phyloP scores from a whole-genome alignment of 257 asterid genomes.

The Fraxinus quadrangulata region DNA sequence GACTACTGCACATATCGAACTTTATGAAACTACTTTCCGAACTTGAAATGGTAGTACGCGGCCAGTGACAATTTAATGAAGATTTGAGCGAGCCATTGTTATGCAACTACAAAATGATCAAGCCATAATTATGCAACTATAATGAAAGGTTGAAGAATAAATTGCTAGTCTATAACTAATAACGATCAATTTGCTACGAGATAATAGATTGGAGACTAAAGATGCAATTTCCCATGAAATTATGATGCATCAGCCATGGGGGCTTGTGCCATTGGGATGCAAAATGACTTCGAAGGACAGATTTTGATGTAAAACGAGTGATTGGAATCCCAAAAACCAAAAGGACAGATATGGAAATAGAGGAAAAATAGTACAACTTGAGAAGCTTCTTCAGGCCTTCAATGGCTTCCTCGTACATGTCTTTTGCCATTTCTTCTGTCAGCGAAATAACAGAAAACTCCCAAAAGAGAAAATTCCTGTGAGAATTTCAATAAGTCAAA shows the following conservation, averaged over 20 bases:
- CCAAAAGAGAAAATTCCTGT: background rate
- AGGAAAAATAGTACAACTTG: constrained; percentile 28
- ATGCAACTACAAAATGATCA: background rate
- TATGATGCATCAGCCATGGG: background rate
- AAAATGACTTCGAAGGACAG: background rate
- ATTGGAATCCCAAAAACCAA: background rate
- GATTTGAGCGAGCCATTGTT: no score
- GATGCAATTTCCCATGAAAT: background rate
- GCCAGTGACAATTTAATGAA: background rate
- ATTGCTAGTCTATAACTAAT: background rate
- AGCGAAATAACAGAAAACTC: constrained; percentile 17
- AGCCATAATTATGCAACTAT: no score
- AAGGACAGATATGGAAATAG: constrained; percentile 19
- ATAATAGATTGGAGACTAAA: background rate
- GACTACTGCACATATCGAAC: no score
- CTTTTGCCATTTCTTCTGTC: constrained; percentile 47
- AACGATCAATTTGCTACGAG: background rate
- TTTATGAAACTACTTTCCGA: background rate
- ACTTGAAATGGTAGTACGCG: background rate
- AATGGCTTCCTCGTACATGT: constrained; percentile 56
- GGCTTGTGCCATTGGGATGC: background rate
- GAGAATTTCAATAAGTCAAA: background rate
- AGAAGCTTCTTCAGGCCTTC: constrained; percentile 52
- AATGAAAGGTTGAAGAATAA: no score
- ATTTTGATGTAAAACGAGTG: background rate